phyloP scores from a whole-genome alignment of 176 grass and related monocot species.

The Puya raimondii region DNA sequence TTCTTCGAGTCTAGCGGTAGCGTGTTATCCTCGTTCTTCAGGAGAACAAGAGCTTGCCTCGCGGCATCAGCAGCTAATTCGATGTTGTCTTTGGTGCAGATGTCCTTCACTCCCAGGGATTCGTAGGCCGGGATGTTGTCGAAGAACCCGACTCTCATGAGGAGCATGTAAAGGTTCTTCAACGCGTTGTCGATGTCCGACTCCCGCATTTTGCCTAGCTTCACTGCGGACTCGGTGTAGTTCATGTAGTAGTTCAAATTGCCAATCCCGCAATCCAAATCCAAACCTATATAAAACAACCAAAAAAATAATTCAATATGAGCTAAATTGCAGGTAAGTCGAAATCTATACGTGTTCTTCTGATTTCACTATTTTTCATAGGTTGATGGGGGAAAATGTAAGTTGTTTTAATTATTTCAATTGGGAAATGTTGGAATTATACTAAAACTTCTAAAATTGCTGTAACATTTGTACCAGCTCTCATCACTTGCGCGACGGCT shows the following conservation, averaged over 20 bases:
- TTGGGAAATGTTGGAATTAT: not conserved
- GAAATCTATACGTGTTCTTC: too few relatives aligned
- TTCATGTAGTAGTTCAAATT: conserved; percentile 21
- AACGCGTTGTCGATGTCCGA: conserved; percentile 51
- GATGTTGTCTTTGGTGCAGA: conserved; percentile 50
- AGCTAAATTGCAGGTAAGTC: conserved; percentile 8
- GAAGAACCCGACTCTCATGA: conserved; percentile 74
- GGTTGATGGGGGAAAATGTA: too few relatives aligned
- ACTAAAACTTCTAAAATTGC: not conserved
- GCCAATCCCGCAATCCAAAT: conserved; percentile 45
- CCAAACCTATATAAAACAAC: conserved; percentile 43
- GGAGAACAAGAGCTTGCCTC: conserved; percentile 57
- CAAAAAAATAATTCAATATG: not conserved
- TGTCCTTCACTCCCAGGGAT: conserved; percentile 21
- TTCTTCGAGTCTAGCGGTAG: conserved; percentile 28
- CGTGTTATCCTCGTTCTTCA: conserved; percentile 40
- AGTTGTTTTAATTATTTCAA: too few relatives aligned
- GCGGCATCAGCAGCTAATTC: conserved; percentile 55
- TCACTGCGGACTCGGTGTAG: conserved; percentile 23
- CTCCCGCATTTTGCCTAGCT: conserved; percentile 39
- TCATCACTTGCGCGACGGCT: conserved; percentile 42
- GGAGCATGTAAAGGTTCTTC: conserved; percentile 39
- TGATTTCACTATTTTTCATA: too few relatives aligned
- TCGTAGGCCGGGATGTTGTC: conserved; percentile 39
- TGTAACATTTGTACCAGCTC: conserved; percentile 32